Percentiles rank a stretch among this genome's conserved stretches.
Conservation (phyloP, 148 eudicot genomes). For the Gaultheria prostrata region DNA sequence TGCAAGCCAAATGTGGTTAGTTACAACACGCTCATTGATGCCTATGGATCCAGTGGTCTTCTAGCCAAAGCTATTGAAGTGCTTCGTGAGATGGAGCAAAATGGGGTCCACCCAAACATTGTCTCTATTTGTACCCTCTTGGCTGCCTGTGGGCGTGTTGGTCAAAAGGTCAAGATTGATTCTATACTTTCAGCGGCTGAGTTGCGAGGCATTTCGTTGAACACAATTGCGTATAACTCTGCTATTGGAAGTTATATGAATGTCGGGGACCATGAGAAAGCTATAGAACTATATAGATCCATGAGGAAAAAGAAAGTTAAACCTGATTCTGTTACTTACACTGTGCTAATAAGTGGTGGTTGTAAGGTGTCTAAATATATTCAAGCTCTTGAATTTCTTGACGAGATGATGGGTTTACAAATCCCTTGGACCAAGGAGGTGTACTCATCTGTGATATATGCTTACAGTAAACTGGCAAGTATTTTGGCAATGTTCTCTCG, state of each 20-base stretch:
- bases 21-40: conserved; percentile 90
- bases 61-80: conserved; percentile 75
- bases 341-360: conserved; percentile 78
- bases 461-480: conserved; percentile 86
- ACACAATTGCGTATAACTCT: conserved; percentile 77
- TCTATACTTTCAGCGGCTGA: conserved; percentile 81
- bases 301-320: conserved; percentile 68
- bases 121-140: conserved; percentile 81
- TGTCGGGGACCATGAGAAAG: conserved; percentile 79
- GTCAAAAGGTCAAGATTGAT: conserved; percentile 77
- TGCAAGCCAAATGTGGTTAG: conserved; percentile 81
- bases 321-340: conserved; percentile 79
- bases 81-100: conserved; percentile 81
- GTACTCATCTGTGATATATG: conserved; percentile 83
- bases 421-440: conserved; percentile 76
- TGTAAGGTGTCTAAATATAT: conserved; percentile 80
- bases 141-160: conserved; percentile 88
- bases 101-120: conserved; percentile 72
- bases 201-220: conserved; percentile 60
- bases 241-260: conserved; percentile 91
- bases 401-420: conserved; percentile 58
- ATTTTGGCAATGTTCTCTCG: conserved; percentile 14
- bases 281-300: conserved; percentile 50
- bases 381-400: conserved; percentile 67
- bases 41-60: conserved; percentile 82